These are phyloP conservation scores for Rhododendron ferrugineum DNA, from an alignment of 148 eudicot species.

Conservation along the genomic window DNA sequence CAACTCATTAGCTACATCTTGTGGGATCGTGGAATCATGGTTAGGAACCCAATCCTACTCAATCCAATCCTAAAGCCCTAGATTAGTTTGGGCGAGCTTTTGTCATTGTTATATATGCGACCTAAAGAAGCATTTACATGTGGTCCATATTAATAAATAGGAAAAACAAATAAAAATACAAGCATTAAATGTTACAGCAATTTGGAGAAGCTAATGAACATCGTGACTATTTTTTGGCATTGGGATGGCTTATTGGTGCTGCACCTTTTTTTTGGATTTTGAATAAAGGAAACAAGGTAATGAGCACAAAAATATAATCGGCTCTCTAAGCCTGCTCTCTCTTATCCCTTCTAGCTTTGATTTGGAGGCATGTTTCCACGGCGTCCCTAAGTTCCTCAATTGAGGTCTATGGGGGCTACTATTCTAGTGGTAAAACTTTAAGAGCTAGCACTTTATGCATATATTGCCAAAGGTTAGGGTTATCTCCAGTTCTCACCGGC, in stretches of 20 bases:
- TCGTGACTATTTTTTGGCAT: neutral
- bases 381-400: neutral
- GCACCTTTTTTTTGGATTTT: neutral
- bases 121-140: neutral
- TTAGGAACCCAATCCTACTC: neutral
- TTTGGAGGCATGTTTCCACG: neutral
- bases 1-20: neutral
- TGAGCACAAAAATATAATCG: neutral
- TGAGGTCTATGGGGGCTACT: neutral
- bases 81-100: neutral
- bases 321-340: neutral
- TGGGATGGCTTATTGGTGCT: neutral
- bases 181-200: neutral
- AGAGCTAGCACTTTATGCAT: neutral
- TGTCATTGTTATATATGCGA: neutral
- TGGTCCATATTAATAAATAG: neutral
- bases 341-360: neutral
- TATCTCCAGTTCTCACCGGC: neutral
- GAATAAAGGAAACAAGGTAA: neutral
- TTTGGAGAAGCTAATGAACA: neutral
- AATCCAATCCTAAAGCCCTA: neutral
- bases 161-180: neutral
- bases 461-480: neutral
- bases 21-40: neutral
- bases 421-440: neutral